Percentiles rank a stretch among this genome's conserved stretches.
Evolutionary conservation across 331 rosid genomes (phyloP).

Genomic region (Saraca asoca): DNA sequence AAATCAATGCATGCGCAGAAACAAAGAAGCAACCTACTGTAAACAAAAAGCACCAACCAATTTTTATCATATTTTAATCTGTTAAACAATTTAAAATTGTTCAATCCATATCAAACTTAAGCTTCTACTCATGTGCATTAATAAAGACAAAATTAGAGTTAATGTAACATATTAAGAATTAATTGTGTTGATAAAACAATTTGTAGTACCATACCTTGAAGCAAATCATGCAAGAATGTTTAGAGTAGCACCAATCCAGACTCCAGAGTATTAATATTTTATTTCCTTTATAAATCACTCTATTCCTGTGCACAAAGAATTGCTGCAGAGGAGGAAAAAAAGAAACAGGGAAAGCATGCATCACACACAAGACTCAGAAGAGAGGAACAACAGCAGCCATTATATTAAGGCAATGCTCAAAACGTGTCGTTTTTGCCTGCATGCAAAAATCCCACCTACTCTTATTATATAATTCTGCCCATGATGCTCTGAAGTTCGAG

Average conservation of each 20-base stretch:
- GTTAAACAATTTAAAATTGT: neutral
- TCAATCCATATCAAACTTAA: constrained; percentile 10
- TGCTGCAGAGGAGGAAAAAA: neutral
- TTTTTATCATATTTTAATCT: constrained; percentile 24
- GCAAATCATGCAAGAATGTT: neutral
- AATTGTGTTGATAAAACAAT: constrained; percentile 9
- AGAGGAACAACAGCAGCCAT: constrained; percentile 12
- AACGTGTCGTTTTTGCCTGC: constrained; percentile 38
- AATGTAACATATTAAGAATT: constrained; percentile 5
- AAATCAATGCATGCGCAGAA: constrained; percentile 34
- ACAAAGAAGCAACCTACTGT: constrained; percentile 36
- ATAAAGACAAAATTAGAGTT: neutral
- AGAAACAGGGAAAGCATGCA: constrained; percentile 23
- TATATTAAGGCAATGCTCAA: constrained; percentile 7
- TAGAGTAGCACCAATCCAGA: neutral
- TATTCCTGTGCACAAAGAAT: neutral
- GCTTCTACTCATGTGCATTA: constrained; percentile 21
- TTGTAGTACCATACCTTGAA: neutral
- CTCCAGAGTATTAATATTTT: neutral
- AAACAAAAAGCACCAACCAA: constrained; percentile 37
- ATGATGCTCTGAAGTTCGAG: constrained; percentile 34
- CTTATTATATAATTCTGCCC: constrained; percentile 41
- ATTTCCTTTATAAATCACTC: neutral
- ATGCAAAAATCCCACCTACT: constrained; percentile 12
- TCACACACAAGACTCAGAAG: neutral